These are phyloP conservation scores for Aspergillus jensenii DNA, from an alignment of 2,329 filamentous ascomycete species.

Conservation along the genomic window DNA sequence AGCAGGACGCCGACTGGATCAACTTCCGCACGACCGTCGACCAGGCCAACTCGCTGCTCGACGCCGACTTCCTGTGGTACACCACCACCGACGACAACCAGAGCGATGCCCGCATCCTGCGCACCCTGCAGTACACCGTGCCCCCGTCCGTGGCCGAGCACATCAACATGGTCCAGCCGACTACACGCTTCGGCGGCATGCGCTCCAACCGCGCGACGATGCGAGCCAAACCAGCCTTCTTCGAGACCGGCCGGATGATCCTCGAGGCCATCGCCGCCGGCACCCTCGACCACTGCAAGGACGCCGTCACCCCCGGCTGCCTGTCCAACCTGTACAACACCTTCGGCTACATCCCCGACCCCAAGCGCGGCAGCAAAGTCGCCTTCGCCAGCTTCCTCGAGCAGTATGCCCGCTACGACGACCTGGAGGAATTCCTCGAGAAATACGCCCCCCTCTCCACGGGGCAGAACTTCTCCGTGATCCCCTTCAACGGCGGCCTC, in stretches of 20 bases:
- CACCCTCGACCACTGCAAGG: slow-evolving; percentile 41
- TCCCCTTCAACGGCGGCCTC: slow-evolving; percentile 43
- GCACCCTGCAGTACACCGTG: slow-evolving; percentile 43
- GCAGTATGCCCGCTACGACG: slow-evolving; percentile 50
- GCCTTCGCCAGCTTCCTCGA: slow-evolving; percentile 51
- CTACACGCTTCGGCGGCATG: slow-evolving; percentile 43
- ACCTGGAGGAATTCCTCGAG: slow-evolving; percentile 43
- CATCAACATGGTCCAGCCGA: slow-evolving; percentile 44
- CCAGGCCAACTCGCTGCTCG: slow-evolving; percentile 37
- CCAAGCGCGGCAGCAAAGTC: slow-evolving; percentile 38
- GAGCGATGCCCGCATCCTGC: slow-evolving; percentile 31
- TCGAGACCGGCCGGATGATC: slow-evolving; percentile 20
- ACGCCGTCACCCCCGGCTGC: slow-evolving; percentile 47
- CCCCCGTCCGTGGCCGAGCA: slow-evolving; percentile 34
- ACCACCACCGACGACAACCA: slow-evolving; percentile 21
- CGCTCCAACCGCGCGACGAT: slow-evolving; percentile 27
- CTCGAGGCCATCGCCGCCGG: slow-evolving; percentile 15
- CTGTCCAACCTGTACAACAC: slow-evolving; percentile 50
- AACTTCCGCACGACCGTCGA: slow-evolving; percentile 37
- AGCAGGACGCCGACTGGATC: slow-evolving; percentile 40
- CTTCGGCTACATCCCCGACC: slow-evolving; percentile 39
- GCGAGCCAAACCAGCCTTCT: slow-evolving; percentile 20
- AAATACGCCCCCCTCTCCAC: slow-evolving; percentile 40
- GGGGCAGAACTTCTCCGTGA: slow-evolving; percentile 47
- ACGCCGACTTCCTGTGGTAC: slow-evolving; percentile 43